These are phyloP conservation scores for Kuraishia piskuri DNA, from an alignment of 805 yeast species.

Conservation along the genomic window DNA sequence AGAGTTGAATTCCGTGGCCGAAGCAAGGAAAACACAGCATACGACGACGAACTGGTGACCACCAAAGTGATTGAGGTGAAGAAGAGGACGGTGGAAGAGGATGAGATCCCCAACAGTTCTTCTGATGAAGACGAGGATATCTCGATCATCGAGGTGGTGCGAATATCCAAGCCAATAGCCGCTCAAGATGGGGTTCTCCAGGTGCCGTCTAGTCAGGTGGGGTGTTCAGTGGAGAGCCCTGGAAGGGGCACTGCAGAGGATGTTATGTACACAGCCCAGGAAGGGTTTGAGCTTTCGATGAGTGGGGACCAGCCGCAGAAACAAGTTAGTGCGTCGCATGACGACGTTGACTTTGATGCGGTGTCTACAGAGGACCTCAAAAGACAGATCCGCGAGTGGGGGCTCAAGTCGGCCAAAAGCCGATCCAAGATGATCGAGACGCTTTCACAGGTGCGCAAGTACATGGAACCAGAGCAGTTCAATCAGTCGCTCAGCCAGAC, in stretches of 20 bases:
- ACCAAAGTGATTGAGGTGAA: conserved; percentile 3
- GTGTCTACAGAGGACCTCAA: conserved; percentile 14
- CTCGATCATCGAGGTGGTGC: conserved; percentile 4
- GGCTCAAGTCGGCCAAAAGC: conserved; percentile 26
- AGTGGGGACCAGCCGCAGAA: not conserved
- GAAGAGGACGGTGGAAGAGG: not conserved
- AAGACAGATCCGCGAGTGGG: conserved; percentile 24
- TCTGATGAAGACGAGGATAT: conserved; percentile 17
- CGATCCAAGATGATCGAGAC: conserved; percentile 24
- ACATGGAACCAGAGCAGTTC: conserved; percentile 8
- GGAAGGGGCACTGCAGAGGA: not conserved
- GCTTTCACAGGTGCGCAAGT: conserved; percentile 14
- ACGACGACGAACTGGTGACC: not conserved
- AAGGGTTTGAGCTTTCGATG: not conserved
- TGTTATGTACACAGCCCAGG: not conserved
- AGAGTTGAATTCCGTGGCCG: not conserved
- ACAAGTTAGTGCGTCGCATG: not conserved
- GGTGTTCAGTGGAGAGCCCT: not conserved
- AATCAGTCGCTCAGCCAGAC: not conserved
- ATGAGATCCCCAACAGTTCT: conserved; percentile 16
- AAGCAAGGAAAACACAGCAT: not conserved
- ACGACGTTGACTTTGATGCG: conserved; percentile 8
- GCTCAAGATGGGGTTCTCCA: conserved; percentile 1
- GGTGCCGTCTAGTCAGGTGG: conserved; percentile 6
- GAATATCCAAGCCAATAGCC: not conserved